phyloP scores from a whole-genome alignment of 805 yeast genomes.

The Saturnispora silvae region DNA sequence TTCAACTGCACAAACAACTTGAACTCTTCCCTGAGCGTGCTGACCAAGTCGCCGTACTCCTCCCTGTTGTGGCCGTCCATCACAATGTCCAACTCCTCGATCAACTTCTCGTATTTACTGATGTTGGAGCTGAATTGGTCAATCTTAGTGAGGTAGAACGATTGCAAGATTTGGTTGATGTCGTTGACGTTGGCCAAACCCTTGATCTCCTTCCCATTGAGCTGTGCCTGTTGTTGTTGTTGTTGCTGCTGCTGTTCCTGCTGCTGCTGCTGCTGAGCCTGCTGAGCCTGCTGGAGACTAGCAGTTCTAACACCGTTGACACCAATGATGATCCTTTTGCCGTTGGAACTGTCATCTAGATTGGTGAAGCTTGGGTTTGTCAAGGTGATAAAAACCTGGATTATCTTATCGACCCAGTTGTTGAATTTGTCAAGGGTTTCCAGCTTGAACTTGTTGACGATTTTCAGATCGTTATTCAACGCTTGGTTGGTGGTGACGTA shows the following conservation, averaged over 20 bases:
- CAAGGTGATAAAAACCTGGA: constrained; percentile 27
- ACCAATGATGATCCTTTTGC: constrained; percentile 22
- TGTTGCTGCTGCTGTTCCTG: constrained; percentile 11
- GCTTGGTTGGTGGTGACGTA: constrained; percentile 60
- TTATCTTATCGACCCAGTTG: constrained; percentile 30
- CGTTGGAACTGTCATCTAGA: constrained; percentile 15
- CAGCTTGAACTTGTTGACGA: constrained; percentile 34
- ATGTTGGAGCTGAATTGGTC: constrained; percentile 35
- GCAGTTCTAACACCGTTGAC: constrained; percentile 22
- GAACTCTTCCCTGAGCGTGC: constrained; percentile 59
- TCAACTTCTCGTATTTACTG: constrained; percentile 35
- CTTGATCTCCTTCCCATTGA: constrained; percentile 24
- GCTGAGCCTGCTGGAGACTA: constrained; percentile 10
- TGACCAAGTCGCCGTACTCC: constrained; percentile 42
- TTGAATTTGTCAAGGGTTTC: constrained; percentile 28
- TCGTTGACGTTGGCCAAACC: too few species aligned
- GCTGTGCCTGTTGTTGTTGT: constrained; percentile 26
- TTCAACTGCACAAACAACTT: constrained; percentile 64
- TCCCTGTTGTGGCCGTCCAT: constrained; percentile 31
- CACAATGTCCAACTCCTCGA: constrained; percentile 50
- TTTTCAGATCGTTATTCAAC: constrained; percentile 36
- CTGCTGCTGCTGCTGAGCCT: constrained; percentile 26
- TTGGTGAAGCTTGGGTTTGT: constrained; percentile 24
- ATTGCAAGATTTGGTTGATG: constrained; percentile 40
- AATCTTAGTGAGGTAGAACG: constrained; percentile 38